Percentiles rank a stretch among this genome's conserved stretches.
phyloP scores from a whole-genome alignment of 2,329 filamentous ascomycete species.

The Aspergillus spinulosporus region DNA sequence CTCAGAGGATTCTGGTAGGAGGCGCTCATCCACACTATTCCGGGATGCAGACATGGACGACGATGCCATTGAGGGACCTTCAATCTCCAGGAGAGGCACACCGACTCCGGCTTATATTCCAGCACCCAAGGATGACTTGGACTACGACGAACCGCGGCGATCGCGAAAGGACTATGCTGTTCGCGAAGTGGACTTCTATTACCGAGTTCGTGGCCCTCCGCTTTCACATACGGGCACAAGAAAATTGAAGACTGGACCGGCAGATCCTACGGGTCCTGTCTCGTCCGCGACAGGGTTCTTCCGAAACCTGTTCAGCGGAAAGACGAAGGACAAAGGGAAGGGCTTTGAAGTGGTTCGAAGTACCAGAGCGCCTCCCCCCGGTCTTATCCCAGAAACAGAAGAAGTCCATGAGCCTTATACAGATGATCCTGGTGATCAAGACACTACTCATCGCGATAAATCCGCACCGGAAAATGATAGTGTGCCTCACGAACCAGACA shows the following conservation, averaged over 20 bases:
- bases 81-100: slow-evolving; percentile 49
- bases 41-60: slow-evolving; percentile 38
- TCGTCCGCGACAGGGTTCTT: slow-evolving; percentile 90
- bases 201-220: slow-evolving; percentile 84
- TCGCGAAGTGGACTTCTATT: slow-evolving; percentile 95
- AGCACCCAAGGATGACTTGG: slow-evolving; percentile 55
- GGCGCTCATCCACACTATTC: slow-evolving; percentile 39
- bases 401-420: slow-evolving; percentile 65
- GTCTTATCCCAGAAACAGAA: slow-evolving; percentile 57
- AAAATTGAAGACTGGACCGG: slow-evolving; percentile 87
- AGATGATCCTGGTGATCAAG: slow-evolving; percentile 50
- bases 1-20: slow-evolving; percentile 46
- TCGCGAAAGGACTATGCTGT: slow-evolving; percentile 84
- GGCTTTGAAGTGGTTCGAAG: slow-evolving; percentile 96
- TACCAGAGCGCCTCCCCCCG: slow-evolving; percentile 77
- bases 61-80: slow-evolving; percentile 38
- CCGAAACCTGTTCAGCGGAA: slow-evolving; percentile 73
- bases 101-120: slow-evolving; percentile 57
- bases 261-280: slow-evolving; percentile 88
- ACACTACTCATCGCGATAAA: slow-evolving; percentile 27
- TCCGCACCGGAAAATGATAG: slow-evolving; percentile 26
- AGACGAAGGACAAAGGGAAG: slow-evolving; percentile 91
- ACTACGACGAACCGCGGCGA: slow-evolving; percentile 50
- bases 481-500: slow-evolving; percentile 32
- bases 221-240: slow-evolving; percentile 78